Conservation (phyloP, 768 basidiomycete species). For the Lanmaoa rubissima region DNA sequence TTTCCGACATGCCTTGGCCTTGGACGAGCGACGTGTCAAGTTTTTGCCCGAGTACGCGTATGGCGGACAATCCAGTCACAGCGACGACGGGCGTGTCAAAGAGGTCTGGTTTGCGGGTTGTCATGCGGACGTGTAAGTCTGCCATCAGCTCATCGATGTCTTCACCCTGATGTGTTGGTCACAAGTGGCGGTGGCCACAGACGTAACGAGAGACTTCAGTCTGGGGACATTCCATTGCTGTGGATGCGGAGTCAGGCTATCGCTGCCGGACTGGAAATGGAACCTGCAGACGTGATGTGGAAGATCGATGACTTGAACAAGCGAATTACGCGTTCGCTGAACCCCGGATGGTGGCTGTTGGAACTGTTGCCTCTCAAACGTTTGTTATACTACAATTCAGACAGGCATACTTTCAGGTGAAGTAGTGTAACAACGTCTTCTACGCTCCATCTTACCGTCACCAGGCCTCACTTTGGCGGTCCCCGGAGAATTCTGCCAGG, state of each 20-base stretch:
- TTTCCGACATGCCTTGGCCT: conserved; percentile 47
- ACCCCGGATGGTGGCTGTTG: conserved; percentile 21
- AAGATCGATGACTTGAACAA: conserved; percentile 28
- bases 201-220: conserved; percentile 27
- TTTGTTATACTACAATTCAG: conserved; percentile 30
- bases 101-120: conserved; percentile 45
- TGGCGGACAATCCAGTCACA: conserved; percentile 19
- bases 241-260: conserved; percentile 35
- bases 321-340: conserved; percentile 17
- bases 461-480: conserved; percentile 28
- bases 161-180: conserved; percentile 1
- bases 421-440: background rate
- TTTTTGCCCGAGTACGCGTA: conserved; percentile 45
- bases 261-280: conserved; percentile 22
- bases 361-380: conserved; percentile 25
- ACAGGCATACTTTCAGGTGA: conserved; percentile 22
- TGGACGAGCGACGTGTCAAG: conserved; percentile 48
- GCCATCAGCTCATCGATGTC: background rate
- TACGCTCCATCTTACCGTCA: conserved; percentile 4
- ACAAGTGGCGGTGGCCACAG: conserved; percentile 31
- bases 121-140: conserved; percentile 40
- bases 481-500: conserved; percentile 28
- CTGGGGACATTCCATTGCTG: conserved; percentile 27
- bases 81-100: conserved; percentile 29
- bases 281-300: conserved; percentile 27